Base-by-base conservation (phyloP, 345 rosid genomes). In the Trapa incisa region DNA sequence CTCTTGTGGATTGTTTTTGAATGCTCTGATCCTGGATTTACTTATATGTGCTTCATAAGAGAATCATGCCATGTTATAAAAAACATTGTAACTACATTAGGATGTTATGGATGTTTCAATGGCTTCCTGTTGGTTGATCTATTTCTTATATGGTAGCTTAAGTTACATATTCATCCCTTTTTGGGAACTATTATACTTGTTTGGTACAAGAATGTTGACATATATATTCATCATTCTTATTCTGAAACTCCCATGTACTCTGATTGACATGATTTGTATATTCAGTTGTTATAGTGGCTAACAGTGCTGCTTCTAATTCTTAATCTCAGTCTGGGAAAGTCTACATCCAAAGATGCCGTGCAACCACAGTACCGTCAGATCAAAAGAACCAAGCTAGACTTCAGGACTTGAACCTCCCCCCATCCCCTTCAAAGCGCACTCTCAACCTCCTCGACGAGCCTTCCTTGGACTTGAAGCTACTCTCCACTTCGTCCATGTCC, bases 251-350 rank as follows among this genome's bases (percentile, higher is more conserved):
- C 2, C 1, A n/a, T n/a, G 60, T 4, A 22, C 12, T n/a, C 37
- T 22, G 38, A 58, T 32, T 9, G 1, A 33, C 63, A 8, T 58
- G 0, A 10, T 15, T 29, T 32, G 35, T 58, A 22, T 22, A 22
- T 29, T 5, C 13, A 6, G 33, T 50, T 2, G 22, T 67, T n/a
- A 1, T 60, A 10, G 16, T 33, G 29, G 48, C 48, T 45, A 45
- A 45, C 7, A 45, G 1, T 45, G 11, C 12, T 52, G 16, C 64
- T 6, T 14, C 36, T n/a, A 47, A 11, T 53, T 45, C 47, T 14
- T 69, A 8, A 43, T 64, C 73, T 79, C 89, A 94, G 99, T 91
- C 99, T 0, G 97, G 99, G 57, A 89, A 85, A 71, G 86, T 90
- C 17, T 90, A 82, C 80, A 38, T 93, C 38, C 94, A 88, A 67